Evolutionary conservation across 2,329 filamentous ascomycete species (phyloP), one percentile per base, ranked within the genome.

Genomic region (Didymella segeticola): DNA sequence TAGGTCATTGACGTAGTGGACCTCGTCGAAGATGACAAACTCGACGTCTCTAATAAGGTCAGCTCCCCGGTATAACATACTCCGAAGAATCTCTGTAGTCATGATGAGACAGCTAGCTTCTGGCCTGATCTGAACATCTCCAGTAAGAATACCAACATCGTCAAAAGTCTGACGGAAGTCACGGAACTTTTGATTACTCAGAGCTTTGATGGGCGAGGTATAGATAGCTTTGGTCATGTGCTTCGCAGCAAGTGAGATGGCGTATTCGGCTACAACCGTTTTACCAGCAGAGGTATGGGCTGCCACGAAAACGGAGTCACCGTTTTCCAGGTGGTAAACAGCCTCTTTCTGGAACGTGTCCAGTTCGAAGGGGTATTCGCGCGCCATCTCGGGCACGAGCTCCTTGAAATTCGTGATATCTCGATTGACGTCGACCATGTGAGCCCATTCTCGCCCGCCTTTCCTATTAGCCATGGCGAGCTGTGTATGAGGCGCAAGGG

Each of bases 191-290:
- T 99, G 95, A 71, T 99, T 99, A 77, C 95, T 98, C 52, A 99
- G 80, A 2, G 95, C 95, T 74, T 99, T 99, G 80, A 99, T 99
- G 0, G 95, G 95, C 0, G 95, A 98, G 0, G 95, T 99, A 74
- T 99, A 99, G 60, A 99, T 99, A 19, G 95, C 93, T 74, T 99
- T 99, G 8, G 95, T 99, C 93, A 98, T 98, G 73, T 99, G 95
- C 71, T 93, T 96, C n/a, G 91, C 89, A 25, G 95, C 95, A 53
- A 99, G 80, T 6, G 95, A 92, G 73, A 99, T 98, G 42, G 93
- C 95, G 75, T 99, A 99, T 73, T 99, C 95, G 23, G 95, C 95
- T 12, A 99, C 95, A 0, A 98, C 95, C 1, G 95, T 99, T 79
- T 99, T 99, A 51, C 95, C 95, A 19, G 95, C 95, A 27, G 95